phyloP scores from a whole-genome alignment of 2,329 filamentous ascomycete species.

The Lizonia empirigonia region DNA sequence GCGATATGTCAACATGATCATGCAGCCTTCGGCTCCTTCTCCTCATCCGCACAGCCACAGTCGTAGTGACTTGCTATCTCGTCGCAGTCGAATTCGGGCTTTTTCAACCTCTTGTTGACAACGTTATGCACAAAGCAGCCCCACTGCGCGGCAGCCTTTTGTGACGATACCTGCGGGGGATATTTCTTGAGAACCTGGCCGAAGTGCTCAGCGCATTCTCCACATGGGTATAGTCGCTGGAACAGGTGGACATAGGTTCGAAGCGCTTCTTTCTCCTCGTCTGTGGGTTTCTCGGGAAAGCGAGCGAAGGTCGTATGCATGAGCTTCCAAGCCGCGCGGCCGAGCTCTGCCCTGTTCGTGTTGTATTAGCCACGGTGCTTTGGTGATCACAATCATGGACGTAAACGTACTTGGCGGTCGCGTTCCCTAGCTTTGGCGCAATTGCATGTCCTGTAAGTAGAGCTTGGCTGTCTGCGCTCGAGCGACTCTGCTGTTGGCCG shows the following conservation, averaged over 20 bases:
- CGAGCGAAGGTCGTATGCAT: slow-evolving; percentile 70
- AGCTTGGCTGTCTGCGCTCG: slow-evolving; percentile 27
- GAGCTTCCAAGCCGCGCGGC: slow-evolving; percentile 69
- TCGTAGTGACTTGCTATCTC: slow-evolving; percentile 71
- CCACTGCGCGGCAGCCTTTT: slow-evolving; percentile 68
- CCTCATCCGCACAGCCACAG: slow-evolving; percentile 67
- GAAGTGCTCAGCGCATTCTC: slow-evolving; percentile 70
- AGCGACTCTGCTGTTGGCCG: slow-evolving; percentile 23
- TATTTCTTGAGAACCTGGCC: slow-evolving; percentile 65
- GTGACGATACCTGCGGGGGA: slow-evolving; percentile 67
- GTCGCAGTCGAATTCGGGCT: slow-evolving; percentile 66
- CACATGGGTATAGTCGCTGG: slow-evolving; percentile 67
- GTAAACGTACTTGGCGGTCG: slow-evolving; percentile 66
- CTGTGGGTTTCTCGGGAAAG: slow-evolving; percentile 66
- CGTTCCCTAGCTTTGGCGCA: slow-evolving; percentile 81
- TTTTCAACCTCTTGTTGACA: slow-evolving; percentile 66
- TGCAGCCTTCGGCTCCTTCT: slow-evolving; percentile 32
- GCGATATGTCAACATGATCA: slow-evolving; percentile 19
- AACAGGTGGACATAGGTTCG: slow-evolving; percentile 68
- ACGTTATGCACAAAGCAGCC: slow-evolving; percentile 70
- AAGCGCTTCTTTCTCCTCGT: slow-evolving; percentile 65
- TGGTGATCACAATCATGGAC: not conserved
- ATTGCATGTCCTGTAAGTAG: slow-evolving; percentile 70
- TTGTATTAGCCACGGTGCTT: slow-evolving; percentile 6
- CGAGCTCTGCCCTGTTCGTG: slow-evolving; percentile 62